Conservation (phyloP, 257 asterid species). For the Nicotiana paniculata region DNA sequence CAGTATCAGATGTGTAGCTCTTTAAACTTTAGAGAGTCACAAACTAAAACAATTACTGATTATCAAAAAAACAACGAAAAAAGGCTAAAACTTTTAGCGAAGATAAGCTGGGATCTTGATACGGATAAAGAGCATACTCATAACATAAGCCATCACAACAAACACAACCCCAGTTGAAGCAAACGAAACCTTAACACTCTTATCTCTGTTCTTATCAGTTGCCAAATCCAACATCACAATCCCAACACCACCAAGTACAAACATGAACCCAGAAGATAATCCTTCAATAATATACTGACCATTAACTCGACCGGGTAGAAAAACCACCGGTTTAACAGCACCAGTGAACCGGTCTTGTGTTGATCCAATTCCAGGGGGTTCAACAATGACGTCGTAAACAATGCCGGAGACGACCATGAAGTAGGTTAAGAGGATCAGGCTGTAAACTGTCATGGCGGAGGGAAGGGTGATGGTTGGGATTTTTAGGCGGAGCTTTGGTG, state of each 20-base stretch:
- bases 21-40: neutral
- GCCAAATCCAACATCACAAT: constrained; percentile 82
- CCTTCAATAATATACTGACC: constrained; percentile 96
- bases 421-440: constrained; percentile 79
- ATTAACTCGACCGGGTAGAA: constrained; percentile 84
- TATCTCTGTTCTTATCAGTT: constrained; percentile 68
- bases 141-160: constrained; percentile 72
- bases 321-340: constrained; percentile 77
- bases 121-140: constrained; percentile 89
- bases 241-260: constrained; percentile 86
- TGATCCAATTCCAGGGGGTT: constrained; percentile 97
- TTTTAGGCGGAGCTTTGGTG: constrained; percentile 89
- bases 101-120: constrained; percentile 91
- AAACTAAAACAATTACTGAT: neutral
- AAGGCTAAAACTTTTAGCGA: constrained; percentile 31
- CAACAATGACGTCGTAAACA: constrained; percentile 91
- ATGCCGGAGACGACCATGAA: constrained; percentile 96
- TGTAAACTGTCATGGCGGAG: constrained; percentile 84
- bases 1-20: neutral
- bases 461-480: constrained; percentile 81
- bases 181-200: constrained; percentile 75
- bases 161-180: constrained; percentile 69
- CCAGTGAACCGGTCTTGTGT: constrained; percentile 78
- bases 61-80: neutral
- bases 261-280: constrained; percentile 87